Base-by-base conservation (phyloP, 176 grass and related monocot species). In the Bothriochloa decipiens region DNA sequence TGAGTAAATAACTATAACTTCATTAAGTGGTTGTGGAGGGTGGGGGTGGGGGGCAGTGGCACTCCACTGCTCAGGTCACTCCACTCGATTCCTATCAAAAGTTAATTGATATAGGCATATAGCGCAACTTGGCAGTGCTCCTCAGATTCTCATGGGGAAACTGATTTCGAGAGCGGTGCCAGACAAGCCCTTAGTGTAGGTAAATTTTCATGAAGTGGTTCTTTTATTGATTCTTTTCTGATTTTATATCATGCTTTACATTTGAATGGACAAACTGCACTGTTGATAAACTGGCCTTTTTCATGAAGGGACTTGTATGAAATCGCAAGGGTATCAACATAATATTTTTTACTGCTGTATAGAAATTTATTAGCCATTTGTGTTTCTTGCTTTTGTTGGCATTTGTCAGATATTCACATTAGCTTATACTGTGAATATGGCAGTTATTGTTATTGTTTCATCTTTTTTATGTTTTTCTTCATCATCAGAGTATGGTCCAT, bases 381-480 rank as follows among this genome's bases (percentile, higher is more conserved):
- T 72, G 35, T 42, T 40, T 41, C 58, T 40, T 29, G 37, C 22
- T 76, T 82, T 39, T 36, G 27, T 70, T 72, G 5, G 3, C 18
- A 6, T 43, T 27, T 73, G 29, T 43, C 25, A 52, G 36, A 42
- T 18, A 22, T 29, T 29, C 9, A 27, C 7, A 33, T 18, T 27
- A 74, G 33, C 32, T 55, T 40, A 23, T 66, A 35, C 8, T 10
- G 7, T 58, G 33, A 86, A 74, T 63, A 39, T 65, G 49, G 69
- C 26, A 65, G 36, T 41, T 42, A 3, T 40, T 85, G 3, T 52
- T 55, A 55, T 33, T 77, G 50, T 62, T 85, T 78, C 37, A 33
- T 70, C 55, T 7, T 80, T 64, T 76, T 49, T 68, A 72, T 33
- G 42, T 67, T 86, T 74, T 68, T 52, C 0, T 76, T 61, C n/a